Percentiles rank a stretch among this genome's conserved stretches.
phyloP scores from a whole-genome alignment of 2,329 filamentous ascomycete genomes.

The Byssochlamys sp. region DNA sequence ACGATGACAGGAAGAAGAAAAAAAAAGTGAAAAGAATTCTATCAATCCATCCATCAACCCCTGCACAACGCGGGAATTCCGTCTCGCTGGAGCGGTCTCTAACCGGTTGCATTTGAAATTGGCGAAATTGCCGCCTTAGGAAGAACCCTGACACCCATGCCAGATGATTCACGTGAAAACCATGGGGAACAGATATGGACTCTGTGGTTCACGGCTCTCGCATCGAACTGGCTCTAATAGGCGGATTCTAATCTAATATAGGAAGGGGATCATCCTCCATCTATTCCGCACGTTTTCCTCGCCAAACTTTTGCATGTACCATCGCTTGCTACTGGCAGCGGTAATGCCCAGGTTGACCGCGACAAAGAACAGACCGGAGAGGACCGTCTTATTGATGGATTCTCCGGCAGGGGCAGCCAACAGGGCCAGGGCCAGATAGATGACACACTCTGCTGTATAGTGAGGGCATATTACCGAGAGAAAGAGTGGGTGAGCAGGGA shows the following conservation, averaged over 20 bases:
- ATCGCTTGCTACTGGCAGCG: conserved; percentile 64
- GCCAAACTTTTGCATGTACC: conserved; percentile 72
- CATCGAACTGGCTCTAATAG: neutral
- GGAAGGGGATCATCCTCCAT: conserved; percentile 65
- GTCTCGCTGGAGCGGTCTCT: neutral
- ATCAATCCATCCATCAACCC: neutral
- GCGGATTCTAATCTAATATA: conserved; percentile 19
- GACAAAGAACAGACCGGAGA: conserved; percentile 64
- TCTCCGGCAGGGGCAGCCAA: conserved; percentile 59
- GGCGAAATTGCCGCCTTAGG: neutral
- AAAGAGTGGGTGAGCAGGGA: conserved; percentile 68
- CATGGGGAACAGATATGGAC: neutral
- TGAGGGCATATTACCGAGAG: conserved; percentile 69
- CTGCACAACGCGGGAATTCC: neutral
- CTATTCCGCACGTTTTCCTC: conserved; percentile 49
- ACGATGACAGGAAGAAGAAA: conserved; percentile 10
- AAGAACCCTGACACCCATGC: neutral
- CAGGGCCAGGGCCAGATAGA: conserved; percentile 71
- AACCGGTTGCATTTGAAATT: neutral
- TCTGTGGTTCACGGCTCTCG: neutral
- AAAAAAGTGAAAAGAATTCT: neutral
- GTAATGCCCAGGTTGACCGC: conserved; percentile 71
- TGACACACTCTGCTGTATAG: conserved; percentile 76
- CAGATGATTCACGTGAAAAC: neutral
- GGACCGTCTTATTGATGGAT: conserved; percentile 61